Conservation (phyloP, 495 filamentous ascomycete genomes). For the Sporormia fimetaria region DNA sequence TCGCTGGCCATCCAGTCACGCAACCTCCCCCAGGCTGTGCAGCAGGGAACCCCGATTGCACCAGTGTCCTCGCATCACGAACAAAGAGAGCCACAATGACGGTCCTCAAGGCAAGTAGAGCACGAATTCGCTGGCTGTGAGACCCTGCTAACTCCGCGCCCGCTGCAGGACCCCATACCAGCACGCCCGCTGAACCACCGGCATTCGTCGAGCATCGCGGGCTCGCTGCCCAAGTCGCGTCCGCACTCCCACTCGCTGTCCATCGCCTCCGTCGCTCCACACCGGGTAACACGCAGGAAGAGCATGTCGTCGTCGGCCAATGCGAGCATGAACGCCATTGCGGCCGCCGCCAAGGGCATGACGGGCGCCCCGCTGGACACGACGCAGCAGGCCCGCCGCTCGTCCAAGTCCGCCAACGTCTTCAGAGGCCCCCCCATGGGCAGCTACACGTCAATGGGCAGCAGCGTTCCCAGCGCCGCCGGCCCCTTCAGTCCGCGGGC, state of each 20-base stretch:
- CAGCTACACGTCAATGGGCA: constrained; percentile 28
- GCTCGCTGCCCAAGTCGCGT: constrained; percentile 44
- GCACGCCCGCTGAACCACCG: constrained; percentile 34
- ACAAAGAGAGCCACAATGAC: constrained; percentile 23
- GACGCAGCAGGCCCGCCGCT: constrained; percentile 37
- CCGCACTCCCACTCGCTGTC: constrained; percentile 76
- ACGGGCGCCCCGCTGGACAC: constrained; percentile 34
- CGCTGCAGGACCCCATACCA: constrained; percentile 19
- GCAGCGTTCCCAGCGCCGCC: constrained; percentile 32
- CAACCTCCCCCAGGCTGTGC: not conserved
- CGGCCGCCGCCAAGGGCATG: constrained; percentile 52
- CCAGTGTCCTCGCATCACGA: constrained; percentile 7
- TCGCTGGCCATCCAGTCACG: constrained; percentile 6
- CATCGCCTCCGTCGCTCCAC: constrained; percentile 63
- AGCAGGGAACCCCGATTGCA: too few species aligned
- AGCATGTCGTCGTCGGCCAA: constrained; percentile 70
- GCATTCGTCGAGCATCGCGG: constrained; percentile 29
- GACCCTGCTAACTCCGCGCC: too few species aligned
- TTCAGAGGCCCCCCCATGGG: constrained; percentile 21
- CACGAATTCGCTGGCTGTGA: constrained; percentile 9
- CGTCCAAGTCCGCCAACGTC: constrained; percentile 26
- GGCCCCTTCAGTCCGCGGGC: constrained; percentile 24
- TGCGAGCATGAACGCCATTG: constrained; percentile 62
- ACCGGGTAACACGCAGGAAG: constrained; percentile 87
- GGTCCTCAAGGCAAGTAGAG: constrained; percentile 24